Evolutionary conservation across 176 grass and related monocot genomes (phyloP), one percentile per base, ranked within the genome.

Genomic region (Triticum turgidum): DNA sequence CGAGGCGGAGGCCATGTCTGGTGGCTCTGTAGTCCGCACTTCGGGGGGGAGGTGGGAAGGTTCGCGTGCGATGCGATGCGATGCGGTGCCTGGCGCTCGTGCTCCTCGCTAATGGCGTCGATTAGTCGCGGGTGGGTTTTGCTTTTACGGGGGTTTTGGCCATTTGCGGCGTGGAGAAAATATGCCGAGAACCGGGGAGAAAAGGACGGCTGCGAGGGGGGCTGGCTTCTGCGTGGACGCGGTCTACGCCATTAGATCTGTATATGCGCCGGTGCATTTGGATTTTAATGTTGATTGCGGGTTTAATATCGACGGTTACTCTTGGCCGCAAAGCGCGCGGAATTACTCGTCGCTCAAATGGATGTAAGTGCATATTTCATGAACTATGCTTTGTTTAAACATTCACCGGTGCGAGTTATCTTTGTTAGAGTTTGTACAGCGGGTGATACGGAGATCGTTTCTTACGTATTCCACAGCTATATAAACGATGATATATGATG

Each of bases 61-160:
- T 21, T 59, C 80, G 33, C 47, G 67, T 70, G 81, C 9, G 67
- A 79, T 38, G 75, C 39, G 72, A 1, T 38, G 14, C 29, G 64
- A 33, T 25, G 21, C 59, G 39, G 81, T 39, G 80, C 62, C 27
- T 27, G 25, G 70, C 61, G 44, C 69, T 71, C 17, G 85, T 44
- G 81, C 85, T 7, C 79, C 39, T 77, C 81, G 83, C 76, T 85
- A 81, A 89, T 89, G 92, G 83, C 86, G 86, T 86, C 87, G 87
- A 80, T 81, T 84, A 81, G 85, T 59, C 42, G 88, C 81, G 64
- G 67, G 44, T 75, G 65, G 87, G 87, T 81, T 85, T 82, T 86
- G 80, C 35, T 84, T 84, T 89, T 63, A 83, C 85, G 73, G 82
- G 92, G 84, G 87, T 89, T 71, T 65, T 87, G 80, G 76, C 59